A percentile compares a stretch with the other conserved stretches of the same genome.
Conservation (phyloP, 2,329 filamentous ascomycete genomes). For the Nemania sp. region DNA sequence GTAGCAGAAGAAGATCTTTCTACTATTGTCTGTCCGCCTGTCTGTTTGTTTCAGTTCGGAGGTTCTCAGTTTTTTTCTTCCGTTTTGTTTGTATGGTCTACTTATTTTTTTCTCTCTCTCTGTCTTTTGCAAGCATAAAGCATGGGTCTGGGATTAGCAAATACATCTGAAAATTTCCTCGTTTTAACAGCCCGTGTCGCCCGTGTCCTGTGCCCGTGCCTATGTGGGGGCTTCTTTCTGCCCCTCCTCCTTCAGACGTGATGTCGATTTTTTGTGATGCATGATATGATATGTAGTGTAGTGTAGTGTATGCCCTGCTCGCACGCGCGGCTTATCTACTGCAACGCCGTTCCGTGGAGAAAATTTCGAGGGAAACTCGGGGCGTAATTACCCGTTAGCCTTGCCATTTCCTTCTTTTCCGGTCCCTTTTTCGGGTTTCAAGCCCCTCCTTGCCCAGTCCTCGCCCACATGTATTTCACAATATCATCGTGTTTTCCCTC, state of each 20-base stretch:
- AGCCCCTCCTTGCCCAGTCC: no score
- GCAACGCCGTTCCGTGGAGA: slow-evolving; percentile 5
- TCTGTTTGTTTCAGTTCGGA: no score
- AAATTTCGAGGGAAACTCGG: not conserved
- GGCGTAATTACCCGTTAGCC: not conserved
- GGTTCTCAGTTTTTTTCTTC: no score
- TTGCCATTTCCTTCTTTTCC: not conserved
- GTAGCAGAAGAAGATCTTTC: slow-evolving; percentile 26
- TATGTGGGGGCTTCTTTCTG: no score
- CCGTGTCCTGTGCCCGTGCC: slow-evolving; percentile 32
- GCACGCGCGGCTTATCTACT: not conserved
- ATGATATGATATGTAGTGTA: not conserved
- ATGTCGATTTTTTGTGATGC: not conserved
- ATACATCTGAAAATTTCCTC: slow-evolving; percentile 36
- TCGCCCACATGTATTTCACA: no score
- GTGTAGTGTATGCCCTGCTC: not conserved
- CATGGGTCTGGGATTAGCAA: slow-evolving; percentile 42
- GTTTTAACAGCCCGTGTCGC: no score
- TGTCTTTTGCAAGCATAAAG: slow-evolving; percentile 34
- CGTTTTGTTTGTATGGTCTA: slow-evolving; percentile 32
- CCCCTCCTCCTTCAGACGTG: no score
- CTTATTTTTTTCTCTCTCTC: no score
- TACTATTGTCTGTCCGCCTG: slow-evolving; percentile 23
- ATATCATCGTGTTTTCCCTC: no score
- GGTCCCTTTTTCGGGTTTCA: not conserved